phyloP scores from a whole-genome alignment of 2,329 filamentous ascomycete species.

The Pestalotiopsis sp. region DNA sequence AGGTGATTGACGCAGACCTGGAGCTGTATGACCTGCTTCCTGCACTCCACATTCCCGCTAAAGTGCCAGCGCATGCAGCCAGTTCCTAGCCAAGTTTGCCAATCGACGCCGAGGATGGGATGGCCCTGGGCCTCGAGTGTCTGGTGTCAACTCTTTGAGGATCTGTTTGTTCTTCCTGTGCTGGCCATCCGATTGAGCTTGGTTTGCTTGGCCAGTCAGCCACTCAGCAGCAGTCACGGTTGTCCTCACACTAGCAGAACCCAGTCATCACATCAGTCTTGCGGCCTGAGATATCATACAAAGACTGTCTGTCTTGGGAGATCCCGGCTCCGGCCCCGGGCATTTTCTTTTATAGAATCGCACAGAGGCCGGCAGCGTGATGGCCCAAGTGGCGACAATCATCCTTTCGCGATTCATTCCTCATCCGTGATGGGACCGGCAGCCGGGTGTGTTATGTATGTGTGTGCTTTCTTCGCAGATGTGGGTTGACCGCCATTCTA shows the following conservation, averaged over 20 bases:
- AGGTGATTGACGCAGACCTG: not conserved
- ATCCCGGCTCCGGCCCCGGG: too few relatives aligned
- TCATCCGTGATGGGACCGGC: not conserved
- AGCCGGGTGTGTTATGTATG: not conserved
- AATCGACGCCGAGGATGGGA: not conserved
- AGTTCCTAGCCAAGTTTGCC: not conserved
- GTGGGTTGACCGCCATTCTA: not conserved
- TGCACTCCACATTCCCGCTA: conserved; percentile 3
- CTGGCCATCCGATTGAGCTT: not conserved
- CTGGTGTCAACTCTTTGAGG: not conserved
- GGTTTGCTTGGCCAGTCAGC: not conserved
- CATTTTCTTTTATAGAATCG: too few relatives aligned
- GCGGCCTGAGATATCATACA: not conserved
- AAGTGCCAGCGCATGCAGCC: conserved; percentile 1
- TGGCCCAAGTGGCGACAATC: not conserved
- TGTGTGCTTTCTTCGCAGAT: not conserved
- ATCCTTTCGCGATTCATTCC: not conserved
- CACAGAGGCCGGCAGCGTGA: too few relatives aligned
- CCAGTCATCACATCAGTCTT: not conserved
- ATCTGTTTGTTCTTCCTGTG: not conserved
- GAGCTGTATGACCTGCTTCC: not conserved
- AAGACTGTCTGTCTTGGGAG: too few relatives aligned
- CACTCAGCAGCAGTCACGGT: not conserved
- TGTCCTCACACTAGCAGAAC: not conserved
- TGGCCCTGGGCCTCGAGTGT: not conserved